Evolutionary conservation across 2,329 filamentous ascomycete genomes (phyloP).

Genomic region (Teratosphaeria zuluensis): DNA sequence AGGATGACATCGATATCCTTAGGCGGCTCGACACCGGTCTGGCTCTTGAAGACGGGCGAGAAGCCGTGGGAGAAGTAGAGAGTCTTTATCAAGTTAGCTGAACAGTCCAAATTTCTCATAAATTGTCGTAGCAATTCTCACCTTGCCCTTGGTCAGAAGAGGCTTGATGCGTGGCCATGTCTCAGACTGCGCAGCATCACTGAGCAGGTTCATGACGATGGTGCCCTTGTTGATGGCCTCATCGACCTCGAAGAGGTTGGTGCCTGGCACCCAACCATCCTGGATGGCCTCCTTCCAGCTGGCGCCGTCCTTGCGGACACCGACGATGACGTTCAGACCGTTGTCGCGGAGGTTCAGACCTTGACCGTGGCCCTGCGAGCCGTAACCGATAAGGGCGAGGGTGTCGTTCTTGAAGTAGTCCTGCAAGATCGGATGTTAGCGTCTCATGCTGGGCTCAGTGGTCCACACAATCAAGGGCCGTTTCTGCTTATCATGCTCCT

Average conservation of each 20-base stretch:
- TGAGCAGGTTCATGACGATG: constrained; percentile 98
- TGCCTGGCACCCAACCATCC: constrained; percentile 96
- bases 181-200: constrained; percentile 95
- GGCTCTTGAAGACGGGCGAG: constrained; percentile 99
- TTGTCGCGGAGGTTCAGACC: constrained; percentile 99
- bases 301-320: constrained; percentile 95
- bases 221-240: constrained; percentile 90
- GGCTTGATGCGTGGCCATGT: constrained; percentile 98
- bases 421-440: constrained; percentile 37
- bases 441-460: background rate
- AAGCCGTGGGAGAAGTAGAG: constrained; percentile 99
- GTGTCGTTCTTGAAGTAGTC: constrained; percentile 99
- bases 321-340: constrained; percentile 96
- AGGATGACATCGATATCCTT: constrained; percentile 97
- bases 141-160: constrained; percentile 97
- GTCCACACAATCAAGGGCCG: background rate
- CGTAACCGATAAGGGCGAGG: constrained; percentile 97
- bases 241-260: constrained; percentile 97
- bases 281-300: constrained; percentile 97
- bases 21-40: constrained; percentile 97
- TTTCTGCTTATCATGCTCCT: background rate
- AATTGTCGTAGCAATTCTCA: constrained; percentile 34
- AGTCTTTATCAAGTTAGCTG: constrained; percentile 50
- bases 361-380: constrained; percentile 95
- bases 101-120: constrained; percentile 7